Conservation (phyloP, 495 filamentous ascomycete genomes). For the Penicillium paxilli region DNA sequence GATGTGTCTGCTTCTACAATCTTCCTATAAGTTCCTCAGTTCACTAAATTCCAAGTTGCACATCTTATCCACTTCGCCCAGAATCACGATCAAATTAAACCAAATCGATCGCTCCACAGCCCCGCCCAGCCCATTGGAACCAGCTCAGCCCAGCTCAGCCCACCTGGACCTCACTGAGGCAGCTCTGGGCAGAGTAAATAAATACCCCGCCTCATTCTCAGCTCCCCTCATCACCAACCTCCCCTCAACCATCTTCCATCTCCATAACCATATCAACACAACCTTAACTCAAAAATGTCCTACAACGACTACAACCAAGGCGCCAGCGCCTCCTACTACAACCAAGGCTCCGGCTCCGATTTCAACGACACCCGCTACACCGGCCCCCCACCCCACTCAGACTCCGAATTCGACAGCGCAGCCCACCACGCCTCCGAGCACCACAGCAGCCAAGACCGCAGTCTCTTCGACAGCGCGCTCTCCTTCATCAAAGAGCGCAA, state of each 20-base stretch:
- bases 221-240: neutral
- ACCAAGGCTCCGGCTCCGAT: constrained; percentile 11
- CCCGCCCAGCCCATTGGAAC: neutral
- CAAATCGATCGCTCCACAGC: neutral
- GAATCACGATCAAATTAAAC: neutral
- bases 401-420: constrained; percentile 51
- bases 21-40: too few relatives aligned
- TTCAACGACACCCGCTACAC: constrained; percentile 22
- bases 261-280: neutral
- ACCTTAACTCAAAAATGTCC: constrained; percentile 1
- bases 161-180: too few relatives aligned
- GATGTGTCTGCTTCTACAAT: too few relatives aligned
- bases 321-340: constrained; percentile 16
- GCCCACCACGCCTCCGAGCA: constrained; percentile 48
- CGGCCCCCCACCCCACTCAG: too few relatives aligned
- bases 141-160: neutral
- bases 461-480: constrained; percentile 51
- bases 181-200: neutral
- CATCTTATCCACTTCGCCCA: too few relatives aligned
- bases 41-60: too few relatives aligned
- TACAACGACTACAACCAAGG: constrained; percentile 1
- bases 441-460: constrained; percentile 33
- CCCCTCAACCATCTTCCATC: neutral
- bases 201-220: neutral
- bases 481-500: constrained; percentile 48